Percentiles rank a stretch among this genome's conserved stretches.
phyloP scores from a whole-genome alignment of 345 rosid species.

The rapeseed (Brassica napus) region DNA sequence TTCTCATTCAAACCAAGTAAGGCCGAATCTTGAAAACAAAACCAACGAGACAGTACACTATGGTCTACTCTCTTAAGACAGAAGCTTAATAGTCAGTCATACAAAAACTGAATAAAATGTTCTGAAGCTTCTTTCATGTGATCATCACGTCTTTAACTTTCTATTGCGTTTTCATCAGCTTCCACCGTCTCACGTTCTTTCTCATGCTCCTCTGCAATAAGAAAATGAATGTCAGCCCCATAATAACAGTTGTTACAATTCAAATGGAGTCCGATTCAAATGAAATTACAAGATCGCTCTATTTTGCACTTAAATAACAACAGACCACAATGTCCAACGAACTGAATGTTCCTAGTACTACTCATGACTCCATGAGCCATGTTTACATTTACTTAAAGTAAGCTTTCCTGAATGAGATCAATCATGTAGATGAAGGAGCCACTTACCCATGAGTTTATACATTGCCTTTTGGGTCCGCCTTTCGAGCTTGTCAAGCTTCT shows the following conservation, averaged over 20 bases:
- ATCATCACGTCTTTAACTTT: constrained; percentile 33
- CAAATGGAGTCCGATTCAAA: no score
- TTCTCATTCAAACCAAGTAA: not conserved
- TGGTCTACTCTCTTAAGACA: constrained; percentile 4
- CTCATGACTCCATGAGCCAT: not conserved
- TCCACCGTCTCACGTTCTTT: constrained; percentile 57
- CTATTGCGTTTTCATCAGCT: constrained; percentile 38
- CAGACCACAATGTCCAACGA: not conserved
- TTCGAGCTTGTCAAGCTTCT: constrained; percentile 95
- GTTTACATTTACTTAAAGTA: not conserved
- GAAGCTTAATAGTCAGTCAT: not conserved
- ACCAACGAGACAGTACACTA: not conserved
- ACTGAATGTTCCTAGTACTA: not conserved
- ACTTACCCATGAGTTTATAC: constrained; percentile 77
- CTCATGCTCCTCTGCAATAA: constrained; percentile 66
- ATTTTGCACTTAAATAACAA: not conserved
- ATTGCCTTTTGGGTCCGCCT: constrained; percentile 84
- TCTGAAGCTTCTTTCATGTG: constrained; percentile 1
- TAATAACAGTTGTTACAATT: not conserved
- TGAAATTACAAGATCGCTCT: not conserved
- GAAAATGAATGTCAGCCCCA: constrained; percentile 9
- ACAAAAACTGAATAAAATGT: not conserved
- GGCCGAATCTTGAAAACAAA: not conserved
- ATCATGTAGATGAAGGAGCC: constrained; percentile 3
- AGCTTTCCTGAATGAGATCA: not conserved